Evolutionary conservation across 176 grass and related monocot genomes (phyloP).

Genomic region (Lolium multiflorum): DNA sequence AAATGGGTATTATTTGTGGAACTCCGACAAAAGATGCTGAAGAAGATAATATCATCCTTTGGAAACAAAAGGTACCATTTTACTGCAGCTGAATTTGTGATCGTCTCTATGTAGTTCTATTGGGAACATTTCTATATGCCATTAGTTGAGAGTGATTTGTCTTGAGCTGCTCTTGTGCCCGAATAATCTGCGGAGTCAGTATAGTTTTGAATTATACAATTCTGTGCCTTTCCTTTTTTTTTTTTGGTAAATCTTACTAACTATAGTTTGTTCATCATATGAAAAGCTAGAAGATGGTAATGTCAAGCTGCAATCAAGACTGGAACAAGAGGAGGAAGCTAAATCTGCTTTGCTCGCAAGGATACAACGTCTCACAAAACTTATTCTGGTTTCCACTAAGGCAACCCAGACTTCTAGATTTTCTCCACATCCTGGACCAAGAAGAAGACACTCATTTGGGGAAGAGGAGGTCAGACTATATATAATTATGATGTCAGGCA

Average conservation of each 20-base stretch:
- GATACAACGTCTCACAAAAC: constrained; percentile 94
- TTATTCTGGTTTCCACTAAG: constrained; percentile 98
- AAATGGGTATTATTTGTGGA: constrained; percentile 88
- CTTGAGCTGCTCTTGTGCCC: constrained; percentile 4
- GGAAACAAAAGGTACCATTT: constrained; percentile 90
- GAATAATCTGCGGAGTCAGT: constrained; percentile 29
- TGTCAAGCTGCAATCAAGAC: constrained; percentile 88
- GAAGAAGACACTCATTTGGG: constrained; percentile 97
- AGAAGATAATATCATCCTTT: constrained; percentile 88
- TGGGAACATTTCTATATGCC: background rate
- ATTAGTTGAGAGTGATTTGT: constrained; percentile 19
- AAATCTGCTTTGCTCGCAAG: constrained; percentile 96
- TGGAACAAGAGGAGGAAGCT: constrained; percentile 99
- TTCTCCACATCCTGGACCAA: constrained; percentile 81
- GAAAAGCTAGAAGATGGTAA: constrained; percentile 99
- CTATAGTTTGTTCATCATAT: constrained; percentile 49
- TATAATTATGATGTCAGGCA: constrained; percentile 27
- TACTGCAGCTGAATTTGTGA: constrained; percentile 16
- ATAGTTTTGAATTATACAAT: constrained; percentile 30
- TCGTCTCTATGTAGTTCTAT: background rate
- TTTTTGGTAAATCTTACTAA: constrained; percentile 54
- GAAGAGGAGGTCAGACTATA: constrained; percentile 90
- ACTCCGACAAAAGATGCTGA: constrained; percentile 66
- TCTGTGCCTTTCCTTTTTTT: constrained; percentile 1
- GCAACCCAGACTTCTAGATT: constrained; percentile 71